A percentile compares a stretch with the other conserved stretches of the same genome.
phyloP scores from a whole-genome alignment of 352 stramenopile genomes.

The Phytophthora citrophthora region DNA sequence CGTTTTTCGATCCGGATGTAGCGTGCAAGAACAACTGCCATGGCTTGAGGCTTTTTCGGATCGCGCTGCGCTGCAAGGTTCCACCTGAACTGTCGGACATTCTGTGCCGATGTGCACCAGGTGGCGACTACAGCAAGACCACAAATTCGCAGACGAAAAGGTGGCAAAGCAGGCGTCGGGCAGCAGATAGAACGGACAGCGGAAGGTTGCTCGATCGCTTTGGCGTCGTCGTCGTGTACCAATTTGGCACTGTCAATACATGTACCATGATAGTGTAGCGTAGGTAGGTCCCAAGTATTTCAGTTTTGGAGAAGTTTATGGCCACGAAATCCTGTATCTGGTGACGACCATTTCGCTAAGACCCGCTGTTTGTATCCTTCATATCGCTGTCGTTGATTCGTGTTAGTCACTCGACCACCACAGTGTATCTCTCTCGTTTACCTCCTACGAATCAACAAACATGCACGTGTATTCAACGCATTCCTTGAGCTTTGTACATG shows the following conservation, averaged over 20 bases:
- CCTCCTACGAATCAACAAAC: slow-evolving; percentile 5
- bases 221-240: neutral
- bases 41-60: neutral
- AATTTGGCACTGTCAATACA: too few relatives aligned
- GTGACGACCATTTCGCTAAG: slow-evolving; percentile 7
- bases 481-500: too few relatives aligned
- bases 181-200: slow-evolving; percentile 10
- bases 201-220: slow-evolving; percentile 7
- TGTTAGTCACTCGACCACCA: slow-evolving; percentile 6
- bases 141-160: slow-evolving; percentile 20
- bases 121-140: slow-evolving; percentile 31
- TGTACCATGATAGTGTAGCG: too few relatives aligned
- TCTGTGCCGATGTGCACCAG: slow-evolving; percentile 16
- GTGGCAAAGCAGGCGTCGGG: slow-evolving; percentile 1
- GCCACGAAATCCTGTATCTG: neutral
- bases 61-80: slow-evolving; percentile 6
- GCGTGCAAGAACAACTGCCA: neutral
- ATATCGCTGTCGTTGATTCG: slow-evolving; percentile 3
- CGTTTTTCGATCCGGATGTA: neutral
- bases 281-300: too few relatives aligned
- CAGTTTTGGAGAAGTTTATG: too few relatives aligned
- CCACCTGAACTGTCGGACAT: neutral
- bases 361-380: slow-evolving; percentile 9
- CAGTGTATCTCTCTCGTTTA: neutral
- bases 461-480: neutral